Evolutionary conservation across 2,329 filamentous ascomycete genomes (phyloP), one percentile per base, ranked within the genome.

Genomic region (Cladophialophora yegresii): DNA sequence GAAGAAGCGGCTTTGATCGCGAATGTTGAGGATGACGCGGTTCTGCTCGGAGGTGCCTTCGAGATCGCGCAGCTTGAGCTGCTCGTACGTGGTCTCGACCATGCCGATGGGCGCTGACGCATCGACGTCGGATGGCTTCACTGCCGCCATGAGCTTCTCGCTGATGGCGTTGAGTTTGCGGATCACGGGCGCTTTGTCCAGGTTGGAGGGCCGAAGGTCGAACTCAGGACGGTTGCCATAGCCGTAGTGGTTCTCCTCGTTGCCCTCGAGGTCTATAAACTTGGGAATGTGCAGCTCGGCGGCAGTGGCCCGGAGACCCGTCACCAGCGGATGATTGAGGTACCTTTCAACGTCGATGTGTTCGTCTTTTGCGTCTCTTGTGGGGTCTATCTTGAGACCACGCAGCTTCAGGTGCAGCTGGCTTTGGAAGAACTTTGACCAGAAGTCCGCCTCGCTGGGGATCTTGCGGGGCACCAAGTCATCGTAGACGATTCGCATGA

Each of bases 371-470:
- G 87, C 81, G 75, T 97, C 93, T 30, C 57, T 62, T 3, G 84
- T 84, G 8, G 93, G 91, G 0, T 86, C 86, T 51, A 96, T 87
- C 58, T 91, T 90, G 77, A 98, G 92, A 43, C 96, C 95, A 63
- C 93, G 91, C 62, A 99, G 81, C 74, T 92, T 93, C 78, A 96
- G 97, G 69, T 92, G 92, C 8, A 99, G 80, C 62, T 90, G 86
- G 76, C 92, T 96, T 66, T 93, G 86, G 75, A 99, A 98, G 78
- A 99, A 99, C 13, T 91, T 85, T 5, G 90, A 90, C 93, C 93
- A 99, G 75, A 99, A 99, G 56, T 91, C 87, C 62, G 83, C 83
- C 72, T 96, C 91, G 28, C 84, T 87, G 30, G 63, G 63, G 49
- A 62, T 61, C 40, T 66, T 67, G 65, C 89, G 90, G 4, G 91